Evolutionary conservation across 1,139 yeast species (phyloP).

Genomic region (Protomyces lactucae-debilis): DNA sequence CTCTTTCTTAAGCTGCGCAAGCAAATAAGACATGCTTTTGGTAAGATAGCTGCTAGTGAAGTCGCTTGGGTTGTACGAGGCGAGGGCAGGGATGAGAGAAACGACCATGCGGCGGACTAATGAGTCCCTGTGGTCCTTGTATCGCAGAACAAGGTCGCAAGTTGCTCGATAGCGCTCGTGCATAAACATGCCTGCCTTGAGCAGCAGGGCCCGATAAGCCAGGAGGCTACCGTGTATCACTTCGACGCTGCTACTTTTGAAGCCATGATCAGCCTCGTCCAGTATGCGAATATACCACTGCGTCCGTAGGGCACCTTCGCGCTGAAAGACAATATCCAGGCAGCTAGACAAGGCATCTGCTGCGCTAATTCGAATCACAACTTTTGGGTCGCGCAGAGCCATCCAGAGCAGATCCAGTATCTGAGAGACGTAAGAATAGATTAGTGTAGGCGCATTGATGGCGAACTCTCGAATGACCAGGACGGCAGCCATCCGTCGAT

Average conservation of each 20-base stretch:
- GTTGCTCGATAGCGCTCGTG: constrained; percentile 69
- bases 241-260: constrained; percentile 53
- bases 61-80: constrained; percentile 67
- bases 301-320: constrained; percentile 67
- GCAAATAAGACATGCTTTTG: constrained; percentile 68
- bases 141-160: constrained; percentile 67
- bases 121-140: constrained; percentile 70
- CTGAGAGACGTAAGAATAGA: constrained; percentile 71
- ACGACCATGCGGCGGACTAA: constrained; percentile 79
- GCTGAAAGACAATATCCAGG: constrained; percentile 66
- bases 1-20: constrained; percentile 70
- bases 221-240: constrained; percentile 79
- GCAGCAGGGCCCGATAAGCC: constrained; percentile 74
- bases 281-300: constrained; percentile 71
- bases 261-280: constrained; percentile 55
- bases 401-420: constrained; percentile 82
- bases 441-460: constrained; percentile 76
- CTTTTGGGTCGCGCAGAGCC: constrained; percentile 73
- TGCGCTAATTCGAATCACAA: constrained; percentile 72
- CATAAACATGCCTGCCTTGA: constrained; percentile 60
- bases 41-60: constrained; percentile 81
- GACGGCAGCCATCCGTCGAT: constrained; percentile 85
- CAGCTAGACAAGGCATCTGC: constrained; percentile 77
- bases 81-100: constrained; percentile 72
- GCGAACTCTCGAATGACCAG: constrained; percentile 79